Base-by-base conservation (phyloP, 2,329 filamentous ascomycete species). In the Talaromyces sp. region DNA sequence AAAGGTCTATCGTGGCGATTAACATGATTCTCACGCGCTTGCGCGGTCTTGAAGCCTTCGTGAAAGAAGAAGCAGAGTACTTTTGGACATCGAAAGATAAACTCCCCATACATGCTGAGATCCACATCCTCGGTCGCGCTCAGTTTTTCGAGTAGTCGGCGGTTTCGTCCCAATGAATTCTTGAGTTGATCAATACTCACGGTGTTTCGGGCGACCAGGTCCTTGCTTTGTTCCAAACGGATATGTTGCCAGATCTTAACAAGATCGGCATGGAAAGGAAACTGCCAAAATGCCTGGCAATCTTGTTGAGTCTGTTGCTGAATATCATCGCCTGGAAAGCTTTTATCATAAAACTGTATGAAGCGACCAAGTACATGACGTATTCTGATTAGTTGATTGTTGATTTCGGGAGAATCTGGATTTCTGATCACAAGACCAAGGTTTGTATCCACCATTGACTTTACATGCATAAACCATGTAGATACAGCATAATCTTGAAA, bases 381-480 rank as follows among this genome's bases (percentile, higher is more conserved):
- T 14, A 56, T 35, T 19, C 16, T 56, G 31, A 19, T 56, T n/a
- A 56, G 50, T 37, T 56, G 50, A 56, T 13, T 6, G 9, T 56
- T 7, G n/a, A 56, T 10, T n/a, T 59, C 24, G 9, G 56, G 16
- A 8, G 56, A 59, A 19, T 1, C 33, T 39, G 16, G 37, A 16
- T 31, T 19, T n/a, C 24, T 19, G 8, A 41, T 33, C 22, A 59
- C 43, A 43, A 59, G 37, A 16, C 19, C 11, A 16, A 45, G 37
- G 19, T 43, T 41, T 59, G 35, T 59, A 27, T 59, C 56, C 19
- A 59, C 56, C 24, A 59, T 59, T 27, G 37, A 35, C 27, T 59
- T 59, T 16, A 59, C 19, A 59, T 59, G 56, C 56, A 59, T 59
- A 13, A 59, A 59, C 56, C 56, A 59, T n/a, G 56, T 59, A n/a